Evolutionary conservation across 805 yeast genomes (phyloP), one percentile per base, ranked within the genome.

Genomic region (Candida sphagnicola): DNA sequence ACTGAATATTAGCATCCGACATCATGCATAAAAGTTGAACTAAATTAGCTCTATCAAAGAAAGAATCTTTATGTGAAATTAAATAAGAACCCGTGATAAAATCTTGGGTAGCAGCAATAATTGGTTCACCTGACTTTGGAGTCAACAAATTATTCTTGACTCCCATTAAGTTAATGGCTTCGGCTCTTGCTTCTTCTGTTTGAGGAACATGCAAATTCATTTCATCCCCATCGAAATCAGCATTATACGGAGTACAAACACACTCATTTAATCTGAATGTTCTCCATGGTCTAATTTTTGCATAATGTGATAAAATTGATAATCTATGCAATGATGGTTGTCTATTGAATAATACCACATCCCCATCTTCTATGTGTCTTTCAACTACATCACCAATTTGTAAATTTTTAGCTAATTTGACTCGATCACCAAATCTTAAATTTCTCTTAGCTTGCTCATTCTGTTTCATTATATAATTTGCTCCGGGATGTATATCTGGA

Each of bases 171-270:
- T 85, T 86, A 63, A 91, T 88, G n/a, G 99, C 99, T 62, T 93
- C 99, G 0, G 98, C 95, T 48, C 99, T 72, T 1, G 99, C 98
- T 63, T 93, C 99, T 65, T 93, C 98, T 1, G 98, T 93, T 62
- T 93, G 99, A 1, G 99, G 99, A 33, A 93, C 99, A 59, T 93
- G 99, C 56, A 93, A 72, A 62, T 93, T 93, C 99, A 93, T 93
- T 63, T 93, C 99, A 66, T 93, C 99, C 65, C 99, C 99, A 63
- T 93, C 99, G 59, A 93, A 93, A 76, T 93, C 99, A 28, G 99
- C 99, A 61, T 95, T 95, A 66, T 93, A 93, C 2, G 99, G 99
- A 0, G 99, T 93, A 69, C 99, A 93, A 8, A 93, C 99, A 82
- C 99, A 93, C 64, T 93, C 98, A 59, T 93, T 93, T 50, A 93